Conservation (phyloP, 306 rosid species). For the Lathyrus tuberosus region DNA sequence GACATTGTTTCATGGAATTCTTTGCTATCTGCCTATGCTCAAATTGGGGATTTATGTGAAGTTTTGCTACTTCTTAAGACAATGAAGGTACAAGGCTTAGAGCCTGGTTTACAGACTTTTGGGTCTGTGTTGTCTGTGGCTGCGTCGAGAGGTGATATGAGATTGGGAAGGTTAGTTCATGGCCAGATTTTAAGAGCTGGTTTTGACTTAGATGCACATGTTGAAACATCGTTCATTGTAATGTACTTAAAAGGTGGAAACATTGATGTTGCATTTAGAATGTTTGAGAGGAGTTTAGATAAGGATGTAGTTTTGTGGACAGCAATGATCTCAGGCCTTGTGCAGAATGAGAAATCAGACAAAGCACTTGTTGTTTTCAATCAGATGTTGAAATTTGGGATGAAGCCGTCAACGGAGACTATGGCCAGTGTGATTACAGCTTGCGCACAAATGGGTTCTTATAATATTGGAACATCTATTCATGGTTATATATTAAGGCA, state of each 20-base stretch:
- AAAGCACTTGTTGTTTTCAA: constrained; percentile 55
- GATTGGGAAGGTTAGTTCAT: constrained; percentile 64
- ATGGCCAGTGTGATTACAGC: constrained; percentile 71
- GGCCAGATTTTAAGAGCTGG: constrained; percentile 67
- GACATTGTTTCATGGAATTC: constrained; percentile 78
- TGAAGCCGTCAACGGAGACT: constrained; percentile 64
- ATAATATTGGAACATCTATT: constrained; percentile 55
- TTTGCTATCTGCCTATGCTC: constrained; percentile 57
- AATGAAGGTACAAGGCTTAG: constrained; percentile 52
- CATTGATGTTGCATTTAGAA: constrained; percentile 53
- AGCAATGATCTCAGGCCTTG: constrained; percentile 83
- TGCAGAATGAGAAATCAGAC: constrained; percentile 58
- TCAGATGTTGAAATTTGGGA: constrained; percentile 55
- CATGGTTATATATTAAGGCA: constrained; percentile 65
- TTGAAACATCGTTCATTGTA: constrained; percentile 60
- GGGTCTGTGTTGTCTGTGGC: constrained; percentile 55
- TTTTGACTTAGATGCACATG: constrained; percentile 54
- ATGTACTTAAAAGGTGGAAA: constrained; percentile 64
- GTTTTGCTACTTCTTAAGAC: constrained; percentile 46
- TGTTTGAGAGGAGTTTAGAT: constrained; percentile 49
- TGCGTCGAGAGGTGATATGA: constrained; percentile 50
- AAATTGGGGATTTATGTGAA: constrained; percentile 52
- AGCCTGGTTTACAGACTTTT: constrained; percentile 61
- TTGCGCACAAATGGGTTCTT: constrained; percentile 63
- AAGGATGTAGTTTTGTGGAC: constrained; percentile 78